Conservation (phyloP, 192 early-diverging fungal species). For the Pilaira anomala region DNA sequence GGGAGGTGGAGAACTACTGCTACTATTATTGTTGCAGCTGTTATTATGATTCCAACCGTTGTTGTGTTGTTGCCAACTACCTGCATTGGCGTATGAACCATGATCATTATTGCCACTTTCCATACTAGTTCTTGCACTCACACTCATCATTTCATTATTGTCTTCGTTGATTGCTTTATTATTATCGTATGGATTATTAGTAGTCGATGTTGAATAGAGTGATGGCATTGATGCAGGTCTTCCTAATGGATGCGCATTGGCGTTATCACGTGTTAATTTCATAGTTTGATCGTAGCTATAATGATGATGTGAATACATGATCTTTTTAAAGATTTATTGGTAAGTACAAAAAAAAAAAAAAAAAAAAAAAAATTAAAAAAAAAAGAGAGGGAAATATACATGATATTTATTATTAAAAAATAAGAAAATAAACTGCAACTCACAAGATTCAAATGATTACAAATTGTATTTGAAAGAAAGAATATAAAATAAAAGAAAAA, state of each 20-base stretch:
- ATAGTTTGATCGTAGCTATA: constrained; percentile 5
- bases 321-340: not conserved
- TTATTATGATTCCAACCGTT: constrained; percentile 17
- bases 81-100: constrained; percentile 21
- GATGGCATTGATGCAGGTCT: constrained; percentile 15
- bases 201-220: not conserved
- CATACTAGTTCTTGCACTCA: too few relatives aligned
- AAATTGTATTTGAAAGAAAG: not conserved
- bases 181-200: not conserved
- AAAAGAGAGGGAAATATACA: constrained; percentile 12
- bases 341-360: not conserved
- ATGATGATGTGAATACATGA: constrained; percentile 8
- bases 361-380: not conserved
- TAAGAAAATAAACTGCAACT: constrained; percentile 2
- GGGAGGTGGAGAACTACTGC: not conserved
- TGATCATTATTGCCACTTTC: constrained; percentile 7
- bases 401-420: constrained; percentile 2
- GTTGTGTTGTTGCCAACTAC: constrained; percentile 18
- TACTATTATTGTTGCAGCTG: constrained; percentile 4
- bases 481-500: constrained; percentile 7
- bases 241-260: constrained; percentile 19
- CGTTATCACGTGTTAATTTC: constrained; percentile 14
- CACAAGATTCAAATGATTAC: too few relatives aligned
- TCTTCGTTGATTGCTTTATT: not conserved
- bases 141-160: too few relatives aligned